Conservation (phyloP, 2,329 filamentous ascomycete species). For the Metarhizium robertsii region DNA sequence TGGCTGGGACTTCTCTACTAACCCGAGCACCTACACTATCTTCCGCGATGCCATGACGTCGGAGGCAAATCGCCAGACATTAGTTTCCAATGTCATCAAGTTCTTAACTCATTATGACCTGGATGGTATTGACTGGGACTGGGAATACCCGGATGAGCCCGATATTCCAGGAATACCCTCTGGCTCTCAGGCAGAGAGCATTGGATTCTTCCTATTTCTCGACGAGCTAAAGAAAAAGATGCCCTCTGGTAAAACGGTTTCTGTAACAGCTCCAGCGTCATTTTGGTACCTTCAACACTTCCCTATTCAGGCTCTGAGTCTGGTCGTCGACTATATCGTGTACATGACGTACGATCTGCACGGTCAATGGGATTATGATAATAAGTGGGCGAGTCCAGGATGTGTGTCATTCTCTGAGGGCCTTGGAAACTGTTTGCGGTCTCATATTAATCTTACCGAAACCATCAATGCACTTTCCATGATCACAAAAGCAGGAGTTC, state of each 20-base stretch:
- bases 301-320: slow-evolving; percentile 18
- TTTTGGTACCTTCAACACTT: slow-evolving; percentile 25
- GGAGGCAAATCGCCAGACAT: slow-evolving; percentile 18
- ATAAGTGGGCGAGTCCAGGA: slow-evolving; percentile 12
- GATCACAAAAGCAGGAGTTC: slow-evolving; percentile 13
- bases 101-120: slow-evolving; percentile 26
- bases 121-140: slow-evolving; percentile 32
- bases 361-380: slow-evolving; percentile 23
- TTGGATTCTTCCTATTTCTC: too few relatives aligned
- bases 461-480: slow-evolving; percentile 21
- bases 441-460: slow-evolving; percentile 27
- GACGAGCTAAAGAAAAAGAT: too few relatives aligned
- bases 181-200: too few relatives aligned
- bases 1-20: slow-evolving; percentile 17
- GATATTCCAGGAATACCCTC: too few relatives aligned
- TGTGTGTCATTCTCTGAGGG: slow-evolving; percentile 9
- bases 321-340: slow-evolving; percentile 20
- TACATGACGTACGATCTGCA: slow-evolving; percentile 27
- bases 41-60: slow-evolving; percentile 12
- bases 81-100: slow-evolving; percentile 23
- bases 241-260: too few relatives aligned
- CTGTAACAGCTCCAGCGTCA: slow-evolving; percentile 20
- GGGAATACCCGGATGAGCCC: slow-evolving; percentile 26
- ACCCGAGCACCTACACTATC: slow-evolving; percentile 7
- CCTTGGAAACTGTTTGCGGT: slow-evolving; percentile 23